Evolutionary conservation across 2,329 filamentous ascomycete species (phyloP).

Genomic region (Trichoderma breve): DNA sequence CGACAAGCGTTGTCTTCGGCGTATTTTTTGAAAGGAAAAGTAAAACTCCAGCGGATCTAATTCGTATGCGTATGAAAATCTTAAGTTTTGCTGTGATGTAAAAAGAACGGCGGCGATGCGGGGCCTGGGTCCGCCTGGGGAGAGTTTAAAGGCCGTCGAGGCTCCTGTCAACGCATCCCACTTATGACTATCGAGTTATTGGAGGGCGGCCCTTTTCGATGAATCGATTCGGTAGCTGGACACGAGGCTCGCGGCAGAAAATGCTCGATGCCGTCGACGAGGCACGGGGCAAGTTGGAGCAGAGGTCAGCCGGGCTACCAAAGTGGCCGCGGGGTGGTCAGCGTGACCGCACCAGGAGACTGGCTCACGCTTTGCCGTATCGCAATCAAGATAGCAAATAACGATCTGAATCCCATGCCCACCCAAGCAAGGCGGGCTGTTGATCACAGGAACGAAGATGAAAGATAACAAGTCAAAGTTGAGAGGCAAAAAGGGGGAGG

Average conservation of each 20-base stretch:
- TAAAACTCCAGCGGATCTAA: not conserved
- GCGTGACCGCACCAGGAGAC: conserved; percentile 20
- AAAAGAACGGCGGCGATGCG: not conserved
- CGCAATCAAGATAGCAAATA: conserved; percentile 7
- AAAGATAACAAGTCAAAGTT: not conserved
- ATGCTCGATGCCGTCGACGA: conserved; percentile 7
- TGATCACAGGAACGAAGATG: conserved; percentile 18
- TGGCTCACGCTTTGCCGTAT: conserved; percentile 6
- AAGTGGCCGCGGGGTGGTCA: conserved; percentile 22
- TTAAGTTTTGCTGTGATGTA: not conserved
- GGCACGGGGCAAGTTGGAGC: conserved; percentile 6
- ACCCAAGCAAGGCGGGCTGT: conserved; percentile 3
- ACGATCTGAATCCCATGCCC: conserved; percentile 14
- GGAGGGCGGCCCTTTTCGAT: not conserved
- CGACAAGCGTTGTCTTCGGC: not conserved
- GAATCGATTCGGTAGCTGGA: not conserved
- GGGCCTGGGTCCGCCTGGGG: not conserved
- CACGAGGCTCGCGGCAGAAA: not conserved
- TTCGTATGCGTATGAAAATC: not conserved
- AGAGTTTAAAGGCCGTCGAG: conserved; percentile 10
- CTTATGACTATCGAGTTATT: not conserved
- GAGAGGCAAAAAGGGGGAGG: not conserved
- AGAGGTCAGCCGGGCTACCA: conserved; percentile 21
- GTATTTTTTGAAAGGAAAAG: not conserved
- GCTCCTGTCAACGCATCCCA: conserved; percentile 2